Conservation (phyloP, 768 basidiomycete species). For the Amanita fuliginea region DNA sequence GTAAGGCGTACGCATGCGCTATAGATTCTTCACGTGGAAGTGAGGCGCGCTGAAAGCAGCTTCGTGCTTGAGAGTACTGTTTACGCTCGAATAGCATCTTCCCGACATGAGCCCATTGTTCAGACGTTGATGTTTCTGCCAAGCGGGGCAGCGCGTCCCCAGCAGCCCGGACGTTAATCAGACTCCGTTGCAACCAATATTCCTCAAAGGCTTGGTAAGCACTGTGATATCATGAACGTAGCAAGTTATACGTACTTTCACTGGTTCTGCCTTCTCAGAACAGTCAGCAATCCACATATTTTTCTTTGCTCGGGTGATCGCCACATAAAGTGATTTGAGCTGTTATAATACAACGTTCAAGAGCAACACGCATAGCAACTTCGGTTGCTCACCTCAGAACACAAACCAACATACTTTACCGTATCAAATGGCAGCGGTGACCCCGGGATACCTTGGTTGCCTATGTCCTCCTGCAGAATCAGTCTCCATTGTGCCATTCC, state of each 20-base stretch:
- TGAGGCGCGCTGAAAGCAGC: constrained; percentile 24
- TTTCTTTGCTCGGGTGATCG: constrained; percentile 57
- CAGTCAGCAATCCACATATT: constrained; percentile 63
- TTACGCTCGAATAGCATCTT: constrained; percentile 26
- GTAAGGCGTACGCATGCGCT: constrained; percentile 41
- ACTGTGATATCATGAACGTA: background rate
- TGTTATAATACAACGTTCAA: constrained; percentile 14
- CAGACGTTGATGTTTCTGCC: constrained; percentile 38
- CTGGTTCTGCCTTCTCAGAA: constrained; percentile 43
- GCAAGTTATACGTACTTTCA: constrained; percentile 31
- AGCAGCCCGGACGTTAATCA: constrained; percentile 38
- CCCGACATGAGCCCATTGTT: constrained; percentile 26
- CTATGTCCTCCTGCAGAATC: constrained; percentile 31
- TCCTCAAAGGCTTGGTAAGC: constrained; percentile 19
- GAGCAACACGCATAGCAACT: background rate
- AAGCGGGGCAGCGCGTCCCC: constrained; percentile 39
- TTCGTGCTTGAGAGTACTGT: constrained; percentile 28
- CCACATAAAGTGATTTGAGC: constrained; percentile 64
- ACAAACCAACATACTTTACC: constrained; percentile 40
- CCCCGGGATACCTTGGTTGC: constrained; percentile 19
- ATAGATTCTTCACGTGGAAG: constrained; percentile 30
- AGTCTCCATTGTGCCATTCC: constrained; percentile 49
- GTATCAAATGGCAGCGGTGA: constrained; percentile 29
- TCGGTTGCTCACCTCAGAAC: constrained; percentile 35
- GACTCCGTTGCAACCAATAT: constrained; percentile 36